These are phyloP conservation scores for Cladosporium sp. DNA, from an alignment of 2,329 filamentous ascomycete species.

Conservation along the genomic window DNA sequence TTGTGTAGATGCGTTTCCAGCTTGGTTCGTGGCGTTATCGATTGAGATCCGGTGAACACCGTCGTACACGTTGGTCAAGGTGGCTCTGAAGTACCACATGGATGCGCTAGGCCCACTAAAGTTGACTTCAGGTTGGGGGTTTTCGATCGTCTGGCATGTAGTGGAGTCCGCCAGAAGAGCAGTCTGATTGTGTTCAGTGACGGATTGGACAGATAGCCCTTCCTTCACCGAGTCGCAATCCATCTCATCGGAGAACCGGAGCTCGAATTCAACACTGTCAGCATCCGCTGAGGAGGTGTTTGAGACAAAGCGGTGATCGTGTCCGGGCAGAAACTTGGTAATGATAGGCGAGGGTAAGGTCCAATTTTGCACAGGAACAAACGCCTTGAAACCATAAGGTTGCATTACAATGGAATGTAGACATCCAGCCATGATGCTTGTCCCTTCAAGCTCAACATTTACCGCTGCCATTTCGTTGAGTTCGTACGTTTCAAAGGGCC, in stretches of 20 bases:
- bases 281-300: constrained; percentile 25
- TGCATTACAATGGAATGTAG: constrained; percentile 49
- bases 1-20: constrained; percentile 43
- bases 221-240: constrained; percentile 53
- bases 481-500: constrained; percentile 54
- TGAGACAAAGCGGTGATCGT: constrained; percentile 55
- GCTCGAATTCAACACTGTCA: constrained; percentile 41
- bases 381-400: constrained; percentile 57
- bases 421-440: constrained; percentile 52
- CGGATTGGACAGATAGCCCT: constrained; percentile 51
- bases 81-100: constrained; percentile 51
- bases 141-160: no score
- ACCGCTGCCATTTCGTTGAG: constrained; percentile 45
- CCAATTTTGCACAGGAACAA: constrained; percentile 52
- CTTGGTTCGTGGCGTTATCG: constrained; percentile 47
- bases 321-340: constrained; percentile 57
- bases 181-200: constrained; percentile 42
- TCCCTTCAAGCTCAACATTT: constrained; percentile 40
- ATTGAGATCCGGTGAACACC: constrained; percentile 58
- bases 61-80: constrained; percentile 54
- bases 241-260: constrained; percentile 60
- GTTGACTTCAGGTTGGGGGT: constrained; percentile 35
- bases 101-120: constrained; percentile 50
- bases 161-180: constrained; percentile 42
- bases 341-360: constrained; percentile 52